Conservation (phyloP, 2,329 filamentous ascomycete species). For the Didymella arachidicola region DNA sequence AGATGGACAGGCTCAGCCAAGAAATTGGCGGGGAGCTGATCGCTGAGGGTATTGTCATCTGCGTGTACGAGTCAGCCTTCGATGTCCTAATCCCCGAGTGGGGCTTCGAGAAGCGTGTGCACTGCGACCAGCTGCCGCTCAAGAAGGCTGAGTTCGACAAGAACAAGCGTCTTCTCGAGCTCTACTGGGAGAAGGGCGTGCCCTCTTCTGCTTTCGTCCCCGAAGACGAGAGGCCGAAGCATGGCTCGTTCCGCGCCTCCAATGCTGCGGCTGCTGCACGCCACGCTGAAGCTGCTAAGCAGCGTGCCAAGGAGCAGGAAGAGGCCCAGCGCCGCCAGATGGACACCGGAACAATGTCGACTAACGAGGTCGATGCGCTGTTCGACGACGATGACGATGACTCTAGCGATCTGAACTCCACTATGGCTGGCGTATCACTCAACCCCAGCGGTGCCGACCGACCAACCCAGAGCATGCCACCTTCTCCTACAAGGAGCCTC, state of each 20-base stretch:
- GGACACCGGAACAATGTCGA: conserved; percentile 91
- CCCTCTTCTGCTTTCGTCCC: conserved; percentile 95
- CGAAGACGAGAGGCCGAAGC: conserved; percentile 94
- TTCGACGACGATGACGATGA: conserved; percentile 91
- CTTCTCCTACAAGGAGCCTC: conserved; percentile 82
- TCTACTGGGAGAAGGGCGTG: conserved; percentile 99
- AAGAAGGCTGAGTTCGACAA: conserved; percentile 99
- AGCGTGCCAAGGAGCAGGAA: conserved; percentile 83
- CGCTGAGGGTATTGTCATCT: conserved; percentile 93
- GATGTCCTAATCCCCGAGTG: conserved; percentile 98
- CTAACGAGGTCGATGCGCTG: conserved; percentile 91
- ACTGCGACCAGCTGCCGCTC: conserved; percentile 95
- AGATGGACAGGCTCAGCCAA: conserved; percentile 90
- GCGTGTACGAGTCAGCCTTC: conserved; percentile 98
- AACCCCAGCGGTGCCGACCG: conserved; percentile 71
- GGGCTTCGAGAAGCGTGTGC: conserved; percentile 98
- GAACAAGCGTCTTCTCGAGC: conserved; percentile 89
- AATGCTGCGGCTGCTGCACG: conserved; percentile 79
- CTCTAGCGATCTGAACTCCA: conserved; percentile 85
- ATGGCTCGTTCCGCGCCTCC: conserved; percentile 74
- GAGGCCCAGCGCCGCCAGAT: conserved; percentile 93
- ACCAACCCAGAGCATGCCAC: conserved; percentile 93
- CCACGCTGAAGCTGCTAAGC: conserved; percentile 82
- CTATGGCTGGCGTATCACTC: conserved; percentile 88
- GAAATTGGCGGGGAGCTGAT: conserved; percentile 90